Conservation (phyloP, 805 yeast species). For the Pichia thaimueangensis region DNA sequence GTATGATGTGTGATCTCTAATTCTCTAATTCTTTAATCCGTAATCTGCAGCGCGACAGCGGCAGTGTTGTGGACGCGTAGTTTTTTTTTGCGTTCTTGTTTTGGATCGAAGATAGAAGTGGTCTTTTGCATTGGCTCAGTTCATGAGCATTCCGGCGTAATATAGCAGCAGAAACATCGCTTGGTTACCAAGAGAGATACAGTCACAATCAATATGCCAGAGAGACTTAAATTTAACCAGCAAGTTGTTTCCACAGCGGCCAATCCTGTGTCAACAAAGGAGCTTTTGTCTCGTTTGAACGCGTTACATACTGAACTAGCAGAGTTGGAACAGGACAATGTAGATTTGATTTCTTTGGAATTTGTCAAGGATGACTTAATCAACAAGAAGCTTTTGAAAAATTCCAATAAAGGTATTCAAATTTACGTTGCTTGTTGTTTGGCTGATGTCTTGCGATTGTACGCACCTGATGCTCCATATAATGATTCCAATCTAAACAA, state of each 20-base stretch:
- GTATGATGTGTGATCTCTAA: too few relatives aligned
- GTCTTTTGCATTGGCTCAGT: too few relatives aligned
- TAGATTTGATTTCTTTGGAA: conserved; percentile 41
- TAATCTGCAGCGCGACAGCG: too few relatives aligned
- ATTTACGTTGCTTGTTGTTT: conserved; percentile 67
- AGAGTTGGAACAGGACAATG: conserved; percentile 52
- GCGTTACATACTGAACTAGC: conserved; percentile 59
- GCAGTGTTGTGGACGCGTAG: too few relatives aligned
- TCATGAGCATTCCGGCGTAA: too few relatives aligned
- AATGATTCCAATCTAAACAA: conserved; percentile 54
- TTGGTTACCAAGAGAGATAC: too few relatives aligned
- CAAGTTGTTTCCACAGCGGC: conserved; percentile 48
- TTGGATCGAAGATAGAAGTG: too few relatives aligned
- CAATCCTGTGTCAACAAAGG: conserved; percentile 55
- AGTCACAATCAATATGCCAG: too few relatives aligned
- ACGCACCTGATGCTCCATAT: conserved; percentile 89
- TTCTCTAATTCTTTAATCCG: too few relatives aligned
- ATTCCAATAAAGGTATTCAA: conserved; percentile 62
- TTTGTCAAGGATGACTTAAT: conserved; percentile 45
- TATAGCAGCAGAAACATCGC: too few relatives aligned
- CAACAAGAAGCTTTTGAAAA: conserved; percentile 51
- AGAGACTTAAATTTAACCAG: conserved; percentile 14
- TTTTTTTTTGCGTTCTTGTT: too few relatives aligned
- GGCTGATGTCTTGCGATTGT: conserved; percentile 67
- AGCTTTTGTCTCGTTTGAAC: conserved; percentile 50